phyloP scores from a whole-genome alignment of 768 basidiomycete species.

The Termitomyces sp. region DNA sequence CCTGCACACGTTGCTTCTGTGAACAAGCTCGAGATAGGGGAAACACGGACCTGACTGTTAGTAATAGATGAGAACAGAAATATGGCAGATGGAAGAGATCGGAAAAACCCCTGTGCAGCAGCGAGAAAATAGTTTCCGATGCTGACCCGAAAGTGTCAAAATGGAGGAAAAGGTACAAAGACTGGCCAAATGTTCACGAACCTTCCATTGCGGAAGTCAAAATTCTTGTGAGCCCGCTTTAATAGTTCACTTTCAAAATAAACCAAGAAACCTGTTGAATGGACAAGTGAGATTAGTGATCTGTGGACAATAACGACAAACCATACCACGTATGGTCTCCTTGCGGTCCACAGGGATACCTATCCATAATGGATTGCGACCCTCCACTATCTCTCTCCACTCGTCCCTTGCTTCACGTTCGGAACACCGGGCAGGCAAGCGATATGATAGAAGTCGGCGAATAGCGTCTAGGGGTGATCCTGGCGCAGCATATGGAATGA shows the following conservation, averaged over 20 bases:
- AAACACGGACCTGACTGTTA: conserved; percentile 48
- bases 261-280: conserved; percentile 74
- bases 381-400: conserved; percentile 92
- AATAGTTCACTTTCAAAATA: conserved; percentile 87
- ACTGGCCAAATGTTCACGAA: conserved; percentile 17
- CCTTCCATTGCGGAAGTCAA: conserved; percentile 91
- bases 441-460: conserved; percentile 69
- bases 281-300: neutral
- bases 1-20: conserved; percentile 29
- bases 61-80: conserved; percentile 93
- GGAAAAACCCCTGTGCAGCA: conserved; percentile 84
- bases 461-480: conserved; percentile 69
- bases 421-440: conserved; percentile 61
- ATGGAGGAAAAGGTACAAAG: neutral
- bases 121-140: conserved; percentile 91
- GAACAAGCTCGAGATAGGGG: conserved; percentile 5
- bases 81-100: conserved; percentile 88
- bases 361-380: conserved; percentile 70
- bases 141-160: conserved; percentile 26
- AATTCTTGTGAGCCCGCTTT: conserved; percentile 88
- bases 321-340: conserved; percentile 79
- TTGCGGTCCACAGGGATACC: conserved; percentile 88
- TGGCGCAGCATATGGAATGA: conserved; percentile 65
- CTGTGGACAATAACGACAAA: neutral
- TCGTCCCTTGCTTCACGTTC: conserved; percentile 80